phyloP scores from a whole-genome alignment of 306 rosid genomes.

The Begonia peltatifolia region DNA sequence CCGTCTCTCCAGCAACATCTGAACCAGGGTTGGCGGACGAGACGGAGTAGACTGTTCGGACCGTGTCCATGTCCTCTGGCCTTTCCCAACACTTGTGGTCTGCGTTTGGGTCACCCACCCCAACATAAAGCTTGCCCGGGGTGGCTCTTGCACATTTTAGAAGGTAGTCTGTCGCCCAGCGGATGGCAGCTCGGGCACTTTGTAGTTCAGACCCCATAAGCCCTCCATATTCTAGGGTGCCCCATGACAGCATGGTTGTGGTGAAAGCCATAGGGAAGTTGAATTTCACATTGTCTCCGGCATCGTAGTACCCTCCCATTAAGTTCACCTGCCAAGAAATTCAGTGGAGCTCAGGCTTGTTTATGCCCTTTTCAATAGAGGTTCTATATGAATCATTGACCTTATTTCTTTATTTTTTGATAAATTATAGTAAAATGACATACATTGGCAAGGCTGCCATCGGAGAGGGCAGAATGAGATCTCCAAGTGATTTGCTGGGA shows the following conservation, averaged over 20 bases:
- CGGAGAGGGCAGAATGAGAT: slow-evolving; percentile 52
- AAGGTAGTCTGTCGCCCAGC: slow-evolving; percentile 72
- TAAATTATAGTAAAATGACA: background rate
- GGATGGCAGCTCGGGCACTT: slow-evolving; percentile 44
- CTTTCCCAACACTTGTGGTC: slow-evolving; percentile 96
- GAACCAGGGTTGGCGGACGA: slow-evolving; percentile 64
- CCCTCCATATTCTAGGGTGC: slow-evolving; percentile 56
- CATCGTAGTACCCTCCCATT: slow-evolving; percentile 83
- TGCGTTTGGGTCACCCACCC: slow-evolving; percentile 65
- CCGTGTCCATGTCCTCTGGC: slow-evolving; percentile 82
- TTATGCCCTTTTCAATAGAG: no score
- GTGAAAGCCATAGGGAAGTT: slow-evolving; percentile 91
- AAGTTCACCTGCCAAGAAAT: slow-evolving; percentile 52
- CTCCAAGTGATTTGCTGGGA: slow-evolving; percentile 58
- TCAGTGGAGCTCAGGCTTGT: background rate
- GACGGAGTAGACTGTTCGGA: slow-evolving; percentile 47
- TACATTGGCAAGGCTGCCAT: slow-evolving; percentile 63
- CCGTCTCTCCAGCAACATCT: slow-evolving; percentile 82
- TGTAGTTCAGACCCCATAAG: slow-evolving; percentile 48
- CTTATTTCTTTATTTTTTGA: background rate
- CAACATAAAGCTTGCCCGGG: slow-evolving; percentile 66
- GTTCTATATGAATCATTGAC: background rate
- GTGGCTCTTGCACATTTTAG: slow-evolving; percentile 61
- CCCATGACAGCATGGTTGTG: slow-evolving; percentile 87
- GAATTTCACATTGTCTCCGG: slow-evolving; percentile 91